These are phyloP conservation scores for Russula emetica DNA, from an alignment of 768 basidiomycete genomes.

Conservation along the genomic window DNA sequence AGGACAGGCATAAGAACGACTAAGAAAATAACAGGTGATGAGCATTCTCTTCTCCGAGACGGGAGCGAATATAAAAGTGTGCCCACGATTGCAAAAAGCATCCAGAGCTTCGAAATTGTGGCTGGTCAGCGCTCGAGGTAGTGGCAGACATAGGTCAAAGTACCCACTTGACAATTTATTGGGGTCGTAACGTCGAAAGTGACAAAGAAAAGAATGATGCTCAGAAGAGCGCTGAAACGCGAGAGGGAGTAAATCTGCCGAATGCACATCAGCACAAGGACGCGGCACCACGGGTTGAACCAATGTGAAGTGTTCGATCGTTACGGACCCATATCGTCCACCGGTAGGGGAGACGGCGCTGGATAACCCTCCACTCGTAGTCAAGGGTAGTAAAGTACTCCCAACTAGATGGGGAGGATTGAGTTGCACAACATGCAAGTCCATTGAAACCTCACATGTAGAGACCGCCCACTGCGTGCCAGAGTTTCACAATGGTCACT, in stretches of 20 bases:
- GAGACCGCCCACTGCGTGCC: background rate
- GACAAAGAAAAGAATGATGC: background rate
- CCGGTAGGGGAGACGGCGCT: background rate
- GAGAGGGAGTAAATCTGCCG: background rate
- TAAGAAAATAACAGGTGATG: background rate
- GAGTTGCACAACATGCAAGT: background rate
- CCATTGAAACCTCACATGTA: background rate
- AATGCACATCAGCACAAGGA: background rate
- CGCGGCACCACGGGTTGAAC: background rate
- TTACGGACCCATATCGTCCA: conserved; percentile 3
- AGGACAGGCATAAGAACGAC: background rate
- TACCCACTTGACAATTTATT: background rate
- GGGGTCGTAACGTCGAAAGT: background rate
- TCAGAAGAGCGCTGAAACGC: background rate
- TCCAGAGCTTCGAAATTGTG: background rate
- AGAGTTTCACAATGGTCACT: background rate
- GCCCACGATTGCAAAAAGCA: background rate
- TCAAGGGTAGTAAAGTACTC: background rate
- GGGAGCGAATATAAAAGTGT: background rate
- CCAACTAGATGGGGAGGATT: background rate
- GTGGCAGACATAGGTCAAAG: background rate
- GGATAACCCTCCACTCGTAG: background rate
- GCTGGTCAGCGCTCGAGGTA: background rate
- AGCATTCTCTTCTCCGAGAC: background rate
- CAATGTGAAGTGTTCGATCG: background rate